phyloP scores from a whole-genome alignment of 2,329 filamentous ascomycete genomes.

The Diaporthe capsici region DNA sequence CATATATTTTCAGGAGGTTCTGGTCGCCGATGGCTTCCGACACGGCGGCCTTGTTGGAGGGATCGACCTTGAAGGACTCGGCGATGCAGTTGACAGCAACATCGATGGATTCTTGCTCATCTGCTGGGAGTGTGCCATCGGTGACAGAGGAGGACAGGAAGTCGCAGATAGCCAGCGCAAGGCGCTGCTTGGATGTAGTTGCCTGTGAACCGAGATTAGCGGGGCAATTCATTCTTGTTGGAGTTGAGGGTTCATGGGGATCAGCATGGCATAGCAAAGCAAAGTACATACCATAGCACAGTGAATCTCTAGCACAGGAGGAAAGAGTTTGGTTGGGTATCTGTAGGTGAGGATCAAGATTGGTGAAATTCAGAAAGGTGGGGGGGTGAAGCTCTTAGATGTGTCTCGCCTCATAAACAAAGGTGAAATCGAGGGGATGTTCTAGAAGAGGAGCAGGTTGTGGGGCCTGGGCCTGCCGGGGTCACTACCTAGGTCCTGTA shows the following conservation, averaged over 20 bases:
- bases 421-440: constrained; percentile 15
- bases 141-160: constrained; percentile 88
- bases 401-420: constrained; percentile 15
- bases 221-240: constrained; percentile 5
- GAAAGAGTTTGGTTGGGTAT: not conserved
- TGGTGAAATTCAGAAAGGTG: not conserved
- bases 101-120: constrained; percentile 94
- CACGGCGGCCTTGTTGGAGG: constrained; percentile 80
- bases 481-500: not conserved
- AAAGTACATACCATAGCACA: constrained; percentile 34
- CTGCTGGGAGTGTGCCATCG: constrained; percentile 88
- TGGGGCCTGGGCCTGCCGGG: constrained; percentile 13
- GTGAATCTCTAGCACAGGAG: not conserved
- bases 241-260: not conserved
- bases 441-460: constrained; percentile 26
- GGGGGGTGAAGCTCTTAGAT: not conserved
- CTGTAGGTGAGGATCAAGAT: not conserved
- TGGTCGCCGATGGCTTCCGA: constrained; percentile 86
- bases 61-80: constrained; percentile 95
- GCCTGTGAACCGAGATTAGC: constrained; percentile 49
- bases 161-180: constrained; percentile 97
- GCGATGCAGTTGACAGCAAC: constrained; percentile 94
- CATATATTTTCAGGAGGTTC: constrained; percentile 91
- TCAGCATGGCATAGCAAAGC: not conserved
- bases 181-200: constrained; percentile 79